These are phyloP conservation scores for Crassisporium funariophilum DNA, from an alignment of 768 basidiomycete species.

Conservation along the genomic window DNA sequence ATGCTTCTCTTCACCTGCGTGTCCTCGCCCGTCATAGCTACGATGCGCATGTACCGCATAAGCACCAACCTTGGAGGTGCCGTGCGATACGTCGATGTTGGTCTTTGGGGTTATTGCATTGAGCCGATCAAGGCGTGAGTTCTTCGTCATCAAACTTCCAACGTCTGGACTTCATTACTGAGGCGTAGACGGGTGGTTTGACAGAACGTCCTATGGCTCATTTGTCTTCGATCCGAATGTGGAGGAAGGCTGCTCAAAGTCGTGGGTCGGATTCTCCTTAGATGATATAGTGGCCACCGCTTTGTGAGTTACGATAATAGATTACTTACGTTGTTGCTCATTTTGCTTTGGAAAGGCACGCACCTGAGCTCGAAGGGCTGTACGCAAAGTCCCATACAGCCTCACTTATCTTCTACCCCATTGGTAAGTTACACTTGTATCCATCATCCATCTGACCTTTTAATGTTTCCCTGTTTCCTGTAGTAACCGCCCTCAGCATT, in stretches of 20 bases:
- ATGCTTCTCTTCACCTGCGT: conserved; percentile 20
- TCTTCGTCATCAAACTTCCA: too few species aligned
- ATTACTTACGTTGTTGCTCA: conserved; percentile 1
- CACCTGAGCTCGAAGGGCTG: not conserved
- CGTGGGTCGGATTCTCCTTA: conserved; percentile 16
- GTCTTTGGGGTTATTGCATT: conserved; percentile 24
- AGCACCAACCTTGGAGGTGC: conserved; percentile 4
- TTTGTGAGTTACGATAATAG: conserved; percentile 13
- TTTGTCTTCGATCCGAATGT: conserved; percentile 8
- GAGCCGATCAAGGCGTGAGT: conserved; percentile 12
- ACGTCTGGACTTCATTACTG: too few species aligned
- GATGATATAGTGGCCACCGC: conserved; percentile 13
- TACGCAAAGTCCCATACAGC: conserved; percentile 11
- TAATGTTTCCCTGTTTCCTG: not conserved
- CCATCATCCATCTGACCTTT: not conserved
- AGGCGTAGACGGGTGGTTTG: too few species aligned
- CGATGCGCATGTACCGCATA: conserved; percentile 16
- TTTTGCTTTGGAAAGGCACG: too few species aligned
- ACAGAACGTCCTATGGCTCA: too few species aligned
- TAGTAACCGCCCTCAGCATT: conserved; percentile 10
- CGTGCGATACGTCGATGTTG: conserved; percentile 18
- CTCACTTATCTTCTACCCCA: conserved; percentile 17
- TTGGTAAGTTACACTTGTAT: conserved; percentile 8
- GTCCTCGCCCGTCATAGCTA: conserved; percentile 16
- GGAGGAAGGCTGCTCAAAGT: conserved; percentile 15